Base-by-base conservation (phyloP, 306 rosid species). In the Amphicarpaea edgeworthii region DNA sequence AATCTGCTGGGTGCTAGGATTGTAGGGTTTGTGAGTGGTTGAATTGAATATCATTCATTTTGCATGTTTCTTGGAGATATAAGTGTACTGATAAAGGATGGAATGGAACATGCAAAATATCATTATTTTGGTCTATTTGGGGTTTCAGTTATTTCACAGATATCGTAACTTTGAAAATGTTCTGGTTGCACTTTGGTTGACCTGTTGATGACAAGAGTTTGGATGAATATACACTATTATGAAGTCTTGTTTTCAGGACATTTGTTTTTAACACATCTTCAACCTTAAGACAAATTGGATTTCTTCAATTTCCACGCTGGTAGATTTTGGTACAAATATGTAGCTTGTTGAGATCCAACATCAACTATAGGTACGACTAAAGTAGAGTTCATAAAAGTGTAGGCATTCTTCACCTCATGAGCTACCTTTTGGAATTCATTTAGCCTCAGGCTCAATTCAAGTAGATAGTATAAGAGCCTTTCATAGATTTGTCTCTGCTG, bases 131-230 rank as follows among this genome's bases (percentile, higher is more conserved):
- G 47, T 51, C 40, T 9, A 72, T 40, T 12, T 41, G 42, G n/a
- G 12, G 11, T 8, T 43, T 43, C 17, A 24, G 32, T 5, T 30
- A n/a, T n/a, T n/a, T n/a, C n/a, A n/a, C n/a, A n/a, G n/a, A n/a
- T n/a, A n/a, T n/a, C n/a, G n/a, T n/a, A n/a, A n/a, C n/a, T n/a
- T 57, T 57, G 24, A 68, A 55, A 19, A 70, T 77, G 21, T 28
- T 43, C 2, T 8, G 26, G n/a, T 57, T 67, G 37, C 38, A 7
- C 41, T 77, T 42, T 0, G 5, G 49, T 40, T 45, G 28, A 17
- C 50, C 28, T 40, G 0, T 5, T 50, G 55, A 24, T 28, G 41
- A 40, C 38, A 40, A 51, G 15, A 30, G 20, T 40, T 40, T n/a
- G n/a, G 64, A 16, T 42, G 28, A 45, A 70, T 45, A 17, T 58